Conservation (phyloP, 108 stramenopile genomes). For the Nannochloropsis salina region DNA sequence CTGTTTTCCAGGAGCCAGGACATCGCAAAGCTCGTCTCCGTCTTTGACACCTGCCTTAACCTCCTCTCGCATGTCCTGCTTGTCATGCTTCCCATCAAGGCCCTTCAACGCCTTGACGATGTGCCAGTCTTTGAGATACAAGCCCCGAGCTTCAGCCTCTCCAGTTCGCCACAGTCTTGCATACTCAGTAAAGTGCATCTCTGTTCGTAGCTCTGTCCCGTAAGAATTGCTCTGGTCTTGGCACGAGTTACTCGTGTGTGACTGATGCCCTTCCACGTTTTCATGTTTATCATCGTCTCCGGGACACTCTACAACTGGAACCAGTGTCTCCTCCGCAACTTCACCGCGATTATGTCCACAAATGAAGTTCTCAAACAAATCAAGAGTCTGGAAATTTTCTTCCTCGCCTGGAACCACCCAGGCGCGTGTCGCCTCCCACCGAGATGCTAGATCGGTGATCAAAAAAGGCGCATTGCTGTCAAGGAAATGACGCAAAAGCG, state of each 20-base stretch:
- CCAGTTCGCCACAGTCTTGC: neutral
- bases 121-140: conserved; percentile 51
- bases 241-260: neutral
- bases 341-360: neutral
- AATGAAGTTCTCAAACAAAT: neutral
- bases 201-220: neutral
- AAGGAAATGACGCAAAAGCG: neutral
- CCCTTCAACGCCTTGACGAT: conserved; percentile 19
- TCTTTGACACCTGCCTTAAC: neutral
- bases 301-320: neutral
- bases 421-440: neutral
- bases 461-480: neutral
- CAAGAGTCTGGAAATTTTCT: neutral
- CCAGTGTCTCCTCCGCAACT: neutral
- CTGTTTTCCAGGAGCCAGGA: too few species aligned
- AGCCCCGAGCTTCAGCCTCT: neutral
- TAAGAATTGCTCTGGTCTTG: neutral
- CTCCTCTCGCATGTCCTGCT: neutral
- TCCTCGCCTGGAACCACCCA: conserved; percentile 11
- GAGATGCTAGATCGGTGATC: neutral
- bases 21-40: too few species aligned
- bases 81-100: neutral
- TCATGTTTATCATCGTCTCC: neutral
- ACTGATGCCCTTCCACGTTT: neutral
- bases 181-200: neutral